A percentile compares a stretch with the other conserved stretches of the same genome.
phyloP scores from a whole-genome alignment of 1,284 basidiomycete genomes.

The Amylostereum chailletii region DNA sequence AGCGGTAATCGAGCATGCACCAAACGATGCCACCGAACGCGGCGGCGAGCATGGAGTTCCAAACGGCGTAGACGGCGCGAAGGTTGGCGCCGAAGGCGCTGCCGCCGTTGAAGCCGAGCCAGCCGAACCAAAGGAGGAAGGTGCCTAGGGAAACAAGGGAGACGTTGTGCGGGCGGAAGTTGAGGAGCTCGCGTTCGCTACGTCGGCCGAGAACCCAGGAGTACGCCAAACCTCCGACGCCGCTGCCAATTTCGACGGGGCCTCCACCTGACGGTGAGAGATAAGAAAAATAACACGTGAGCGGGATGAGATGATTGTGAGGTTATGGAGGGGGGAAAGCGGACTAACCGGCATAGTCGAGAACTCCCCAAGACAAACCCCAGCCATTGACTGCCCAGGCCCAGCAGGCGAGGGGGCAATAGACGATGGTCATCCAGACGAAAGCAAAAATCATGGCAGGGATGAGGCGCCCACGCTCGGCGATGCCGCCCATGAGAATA shows the following conservation, averaged over 20 bases:
- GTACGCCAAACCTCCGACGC: slow-evolving; percentile 80
- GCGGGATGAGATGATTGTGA: background rate
- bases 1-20: slow-evolving; percentile 81
- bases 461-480: slow-evolving; percentile 81
- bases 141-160: slow-evolving; percentile 85
- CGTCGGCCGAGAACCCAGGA: slow-evolving; percentile 76
- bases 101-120: slow-evolving; percentile 65
- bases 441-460: slow-evolving; percentile 88
- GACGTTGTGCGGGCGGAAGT: slow-evolving; percentile 92
- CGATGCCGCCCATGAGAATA: slow-evolving; percentile 75
- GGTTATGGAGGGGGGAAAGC: background rate
- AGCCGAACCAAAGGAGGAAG: slow-evolving; percentile 87
- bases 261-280: slow-evolving; percentile 58
- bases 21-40: slow-evolving; percentile 79
- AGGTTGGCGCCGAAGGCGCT: slow-evolving; percentile 89
- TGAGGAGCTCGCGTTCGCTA: slow-evolving; percentile 73
- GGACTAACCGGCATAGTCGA: slow-evolving; percentile 68
- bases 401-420: slow-evolving; percentile 77
- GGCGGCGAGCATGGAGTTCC: slow-evolving; percentile 82
- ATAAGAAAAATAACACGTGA: background rate
- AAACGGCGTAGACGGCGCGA: slow-evolving; percentile 79
- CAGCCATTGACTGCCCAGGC: slow-evolving; percentile 76
- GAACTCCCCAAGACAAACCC: slow-evolving; percentile 85
- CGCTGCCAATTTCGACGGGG: slow-evolving; percentile 90
- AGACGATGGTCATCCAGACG: slow-evolving; percentile 79